Evolutionary conservation across 2,329 filamentous ascomycete genomes (phyloP).

Genomic region (Venturia effusa): DNA sequence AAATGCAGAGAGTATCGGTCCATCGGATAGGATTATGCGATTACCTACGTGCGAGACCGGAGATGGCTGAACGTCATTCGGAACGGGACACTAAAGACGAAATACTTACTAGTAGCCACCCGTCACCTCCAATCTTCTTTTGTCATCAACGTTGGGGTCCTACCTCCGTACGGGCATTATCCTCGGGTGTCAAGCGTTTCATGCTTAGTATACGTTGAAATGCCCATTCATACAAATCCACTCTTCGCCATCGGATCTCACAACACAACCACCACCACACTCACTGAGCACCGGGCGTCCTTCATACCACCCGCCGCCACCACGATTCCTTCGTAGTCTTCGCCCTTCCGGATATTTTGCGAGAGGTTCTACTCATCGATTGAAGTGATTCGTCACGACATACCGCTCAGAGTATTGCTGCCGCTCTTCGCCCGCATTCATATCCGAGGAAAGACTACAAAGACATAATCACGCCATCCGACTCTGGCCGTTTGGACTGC

Average conservation of each 20-base stretch:
- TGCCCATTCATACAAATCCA: background rate
- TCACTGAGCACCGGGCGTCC: background rate
- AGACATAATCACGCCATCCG: background rate
- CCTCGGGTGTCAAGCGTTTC: background rate
- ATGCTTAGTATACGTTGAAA: background rate
- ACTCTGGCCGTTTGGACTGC: background rate
- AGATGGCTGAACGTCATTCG: background rate
- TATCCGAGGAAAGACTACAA: background rate
- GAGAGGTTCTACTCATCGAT: background rate
- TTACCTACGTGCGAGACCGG: background rate
- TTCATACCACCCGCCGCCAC: background rate
- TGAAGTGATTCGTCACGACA: background rate
- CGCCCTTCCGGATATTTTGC: background rate
- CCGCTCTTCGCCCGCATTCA: background rate
- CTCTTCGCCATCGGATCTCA: background rate
- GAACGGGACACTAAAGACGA: constrained; percentile 1
- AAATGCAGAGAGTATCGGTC: no score
- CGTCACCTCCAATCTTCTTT: no score
- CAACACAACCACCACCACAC: background rate
- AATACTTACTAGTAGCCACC: background rate
- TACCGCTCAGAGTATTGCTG: background rate
- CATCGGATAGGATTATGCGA: no score
- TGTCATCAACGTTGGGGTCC: background rate
- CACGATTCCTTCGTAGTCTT: background rate
- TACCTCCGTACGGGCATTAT: background rate